These are phyloP conservation scores for Pisolithus microcarpus DNA, from an alignment of 768 basidiomycete species.

Conservation along the genomic window DNA sequence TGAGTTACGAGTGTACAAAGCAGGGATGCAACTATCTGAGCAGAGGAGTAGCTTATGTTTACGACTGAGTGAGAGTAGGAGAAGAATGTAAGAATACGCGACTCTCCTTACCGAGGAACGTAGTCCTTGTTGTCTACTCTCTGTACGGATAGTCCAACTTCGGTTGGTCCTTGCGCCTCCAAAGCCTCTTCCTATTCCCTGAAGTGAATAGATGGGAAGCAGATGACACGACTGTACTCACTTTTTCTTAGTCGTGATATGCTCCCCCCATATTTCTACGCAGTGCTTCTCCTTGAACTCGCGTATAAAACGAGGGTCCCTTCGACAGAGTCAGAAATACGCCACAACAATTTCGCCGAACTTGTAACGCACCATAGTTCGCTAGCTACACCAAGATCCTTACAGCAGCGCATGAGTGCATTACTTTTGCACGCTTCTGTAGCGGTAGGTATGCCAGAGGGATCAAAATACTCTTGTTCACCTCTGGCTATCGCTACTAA, in stretches of 20 bases:
- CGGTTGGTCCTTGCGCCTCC: slow-evolving; percentile 80
- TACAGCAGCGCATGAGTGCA: slow-evolving; percentile 95
- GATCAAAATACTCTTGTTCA: slow-evolving; percentile 96
- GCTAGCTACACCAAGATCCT: slow-evolving; percentile 92
- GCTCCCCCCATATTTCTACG: slow-evolving; percentile 80
- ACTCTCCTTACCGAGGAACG: too few relatives aligned
- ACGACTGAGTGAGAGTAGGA: too few relatives aligned
- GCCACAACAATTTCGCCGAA: background rate
- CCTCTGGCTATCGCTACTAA: slow-evolving; percentile 87
- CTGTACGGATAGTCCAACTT: slow-evolving; percentile 87
- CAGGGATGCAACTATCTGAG: too few relatives aligned
- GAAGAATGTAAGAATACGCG: too few relatives aligned
- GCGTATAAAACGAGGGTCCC: slow-evolving; percentile 95
- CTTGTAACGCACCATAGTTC: slow-evolving; percentile 74
- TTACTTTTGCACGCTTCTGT: slow-evolving; percentile 95
- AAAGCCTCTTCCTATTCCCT: slow-evolving; percentile 71
- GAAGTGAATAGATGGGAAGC: slow-evolving; percentile 4
- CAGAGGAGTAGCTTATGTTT: too few relatives aligned
- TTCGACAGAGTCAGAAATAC: slow-evolving; percentile 22
- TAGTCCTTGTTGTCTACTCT: slow-evolving; percentile 36
- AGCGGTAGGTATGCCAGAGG: slow-evolving; percentile 83
- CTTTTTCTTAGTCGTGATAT: slow-evolving; percentile 86
- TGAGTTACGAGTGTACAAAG: too few relatives aligned
- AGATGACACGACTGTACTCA: slow-evolving; percentile 33
- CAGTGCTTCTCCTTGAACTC: slow-evolving; percentile 84